A percentile compares a stretch with the other conserved stretches of the same genome.
These are phyloP conservation scores for Shiraia sp. DNA, from an alignment of 2,329 filamentous ascomycete species.

Conservation along the genomic window DNA sequence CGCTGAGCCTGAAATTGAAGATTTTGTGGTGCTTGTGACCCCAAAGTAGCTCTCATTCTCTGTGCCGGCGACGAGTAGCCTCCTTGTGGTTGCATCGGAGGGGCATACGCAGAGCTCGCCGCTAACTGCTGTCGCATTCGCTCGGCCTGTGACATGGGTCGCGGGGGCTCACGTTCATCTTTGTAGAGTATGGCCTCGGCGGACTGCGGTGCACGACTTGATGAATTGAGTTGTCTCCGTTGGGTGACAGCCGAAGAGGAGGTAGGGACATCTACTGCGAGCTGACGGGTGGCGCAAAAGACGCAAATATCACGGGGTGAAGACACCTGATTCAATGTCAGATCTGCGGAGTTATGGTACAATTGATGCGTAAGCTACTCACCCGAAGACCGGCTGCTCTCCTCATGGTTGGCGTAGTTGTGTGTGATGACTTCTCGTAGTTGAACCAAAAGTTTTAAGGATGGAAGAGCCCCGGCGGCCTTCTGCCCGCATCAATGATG, in stretches of 20 bases:
- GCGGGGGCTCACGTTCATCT: constrained; percentile 20
- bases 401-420: constrained; percentile 25
- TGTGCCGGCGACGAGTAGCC: constrained; percentile 20
- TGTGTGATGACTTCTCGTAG: constrained; percentile 4
- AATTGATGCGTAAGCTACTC: constrained; percentile 3
- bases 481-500: constrained; percentile 4
- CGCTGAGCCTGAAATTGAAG: constrained; percentile 13
- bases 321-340: constrained; percentile 28
- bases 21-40: constrained; percentile 7
- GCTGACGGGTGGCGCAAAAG: constrained; percentile 44
- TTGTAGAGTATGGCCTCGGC: constrained; percentile 34
- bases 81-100: constrained; percentile 11
- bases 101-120: constrained; percentile 16
- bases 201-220: constrained; percentile 34
- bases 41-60: constrained; percentile 16
- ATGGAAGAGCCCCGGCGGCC: constrained; percentile 10
- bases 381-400: constrained; percentile 37
- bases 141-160: constrained; percentile 31
- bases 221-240: constrained; percentile 38
- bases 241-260: constrained; percentile 24
- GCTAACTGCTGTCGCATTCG: constrained; percentile 30
- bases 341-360: background rate
- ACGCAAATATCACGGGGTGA: constrained; percentile 44
- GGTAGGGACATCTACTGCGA: constrained; percentile 20
- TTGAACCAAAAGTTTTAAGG: constrained; percentile 20